Conservation (phyloP, 2,329 filamentous ascomycete species). For the Dothistroma pini region DNA sequence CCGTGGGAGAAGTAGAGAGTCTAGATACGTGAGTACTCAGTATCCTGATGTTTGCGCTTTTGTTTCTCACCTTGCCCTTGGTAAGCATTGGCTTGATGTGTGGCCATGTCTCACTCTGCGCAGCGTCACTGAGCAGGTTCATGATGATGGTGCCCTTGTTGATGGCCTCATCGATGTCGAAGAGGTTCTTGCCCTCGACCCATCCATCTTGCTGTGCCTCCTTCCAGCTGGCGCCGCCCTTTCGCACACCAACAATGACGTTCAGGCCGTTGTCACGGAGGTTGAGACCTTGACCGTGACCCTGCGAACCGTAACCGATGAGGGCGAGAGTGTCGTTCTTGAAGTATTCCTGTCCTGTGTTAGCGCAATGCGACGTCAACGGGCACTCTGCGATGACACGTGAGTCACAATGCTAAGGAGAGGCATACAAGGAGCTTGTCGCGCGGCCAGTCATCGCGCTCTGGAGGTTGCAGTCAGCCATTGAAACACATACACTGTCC, state of each 20-base stretch:
- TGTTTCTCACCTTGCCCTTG: conserved; percentile 82
- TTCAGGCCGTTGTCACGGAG: conserved; percentile 99
- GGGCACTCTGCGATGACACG: background rate
- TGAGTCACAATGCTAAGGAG: conserved; percentile 8
- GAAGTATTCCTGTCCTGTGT: conserved; percentile 79
- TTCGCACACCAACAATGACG: conserved; percentile 97
- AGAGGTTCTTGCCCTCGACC: conserved; percentile 98
- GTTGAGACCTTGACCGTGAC: conserved; percentile 98
- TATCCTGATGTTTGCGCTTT: background rate
- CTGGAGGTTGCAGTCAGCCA: conserved; percentile 48
- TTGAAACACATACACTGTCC: conserved; percentile 4
- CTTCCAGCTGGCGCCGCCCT: conserved; percentile 98
- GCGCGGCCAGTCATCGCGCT: conserved; percentile 96
- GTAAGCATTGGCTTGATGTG: conserved; percentile 95
- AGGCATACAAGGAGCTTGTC: conserved; percentile 88
- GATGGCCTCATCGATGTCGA: conserved; percentile 97
- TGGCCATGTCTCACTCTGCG: conserved; percentile 98
- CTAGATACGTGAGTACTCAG: conserved; percentile 44
- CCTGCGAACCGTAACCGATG: conserved; percentile 97
- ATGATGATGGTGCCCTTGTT: conserved; percentile 90
- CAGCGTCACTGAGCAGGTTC: conserved; percentile 98
- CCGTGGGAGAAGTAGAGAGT: conserved; percentile 99
- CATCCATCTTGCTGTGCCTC: conserved; percentile 96
- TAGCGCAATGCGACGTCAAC: conserved; percentile 19
- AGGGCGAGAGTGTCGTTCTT: conserved; percentile 99